Evolutionary conservation across 192 early-diverging fungal genomes (phyloP).

Genomic region (Coemansia sp.): DNA sequence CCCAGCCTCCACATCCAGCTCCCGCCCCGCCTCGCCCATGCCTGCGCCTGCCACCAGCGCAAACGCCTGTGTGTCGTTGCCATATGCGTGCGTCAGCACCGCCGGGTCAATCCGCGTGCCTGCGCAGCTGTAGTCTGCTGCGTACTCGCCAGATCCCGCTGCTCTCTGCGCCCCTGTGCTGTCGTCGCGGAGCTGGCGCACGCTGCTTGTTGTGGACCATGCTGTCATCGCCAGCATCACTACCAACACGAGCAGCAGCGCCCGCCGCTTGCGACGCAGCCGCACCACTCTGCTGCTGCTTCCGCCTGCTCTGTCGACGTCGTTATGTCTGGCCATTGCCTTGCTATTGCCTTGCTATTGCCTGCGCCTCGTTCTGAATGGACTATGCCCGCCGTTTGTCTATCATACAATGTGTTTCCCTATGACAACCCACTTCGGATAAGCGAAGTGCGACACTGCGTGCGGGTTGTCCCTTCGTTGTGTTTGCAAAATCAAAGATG

Average conservation of each 20-base stretch:
- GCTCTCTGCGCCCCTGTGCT: not conserved
- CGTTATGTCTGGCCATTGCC: not conserved
- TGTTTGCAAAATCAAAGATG: too few relatives aligned
- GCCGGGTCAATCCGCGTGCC: conserved; percentile 10
- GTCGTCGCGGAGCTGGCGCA: not conserved
- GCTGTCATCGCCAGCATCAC: not conserved
- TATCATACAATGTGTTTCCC: not conserved
- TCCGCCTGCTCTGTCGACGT: not conserved
- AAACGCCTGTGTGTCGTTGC: conserved; percentile 12
- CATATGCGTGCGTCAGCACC: not conserved
- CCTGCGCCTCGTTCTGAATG: not conserved
- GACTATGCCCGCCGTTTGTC: not conserved
- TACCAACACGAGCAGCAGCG: not conserved
- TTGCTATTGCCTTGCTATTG: too few relatives aligned
- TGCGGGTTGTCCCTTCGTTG: too few relatives aligned
- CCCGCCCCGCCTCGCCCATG: too few relatives aligned
- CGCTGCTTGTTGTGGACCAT: not conserved
- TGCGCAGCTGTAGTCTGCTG: conserved; percentile 13
- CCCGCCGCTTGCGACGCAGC: not conserved
- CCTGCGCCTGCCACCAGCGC: conserved; percentile 4
- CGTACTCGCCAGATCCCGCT: not conserved
- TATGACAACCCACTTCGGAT: too few relatives aligned
- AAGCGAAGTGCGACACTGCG: too few relatives aligned
- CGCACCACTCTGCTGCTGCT: not conserved
- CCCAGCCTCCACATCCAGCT: conserved; percentile 12